These are phyloP conservation scores for Kalmusia sp. DNA, from an alignment of 2,329 filamentous ascomycete species.

Conservation along the genomic window DNA sequence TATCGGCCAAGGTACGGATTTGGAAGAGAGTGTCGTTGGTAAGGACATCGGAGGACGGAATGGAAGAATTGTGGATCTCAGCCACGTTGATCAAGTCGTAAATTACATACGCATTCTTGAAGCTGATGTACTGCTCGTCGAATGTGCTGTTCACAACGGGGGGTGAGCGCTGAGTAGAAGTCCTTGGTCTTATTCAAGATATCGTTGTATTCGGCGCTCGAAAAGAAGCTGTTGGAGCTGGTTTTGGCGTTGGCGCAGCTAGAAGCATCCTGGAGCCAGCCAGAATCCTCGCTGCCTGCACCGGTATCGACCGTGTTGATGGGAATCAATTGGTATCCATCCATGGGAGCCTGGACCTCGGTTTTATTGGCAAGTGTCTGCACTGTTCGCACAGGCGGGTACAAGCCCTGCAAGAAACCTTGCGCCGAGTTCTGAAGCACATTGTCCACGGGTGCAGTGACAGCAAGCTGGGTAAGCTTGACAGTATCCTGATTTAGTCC, in stretches of 20 bases:
- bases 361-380: slow-evolving; percentile 76
- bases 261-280: slow-evolving; percentile 66
- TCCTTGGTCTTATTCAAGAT: slow-evolving; percentile 57
- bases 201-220: slow-evolving; percentile 56
- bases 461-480: slow-evolving; percentile 72
- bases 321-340: slow-evolving; percentile 85
- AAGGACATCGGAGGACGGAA: slow-evolving; percentile 62
- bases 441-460: slow-evolving; percentile 74
- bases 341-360: slow-evolving; percentile 70
- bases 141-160: slow-evolving; percentile 63
- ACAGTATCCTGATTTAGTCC: slow-evolving; percentile 72
- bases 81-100: slow-evolving; percentile 70
- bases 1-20: slow-evolving; percentile 76
- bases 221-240: slow-evolving; percentile 67
- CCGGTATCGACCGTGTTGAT: slow-evolving; percentile 68
- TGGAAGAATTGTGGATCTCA: slow-evolving; percentile 67
- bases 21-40: slow-evolving; percentile 68
- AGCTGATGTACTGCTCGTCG: slow-evolving; percentile 56
- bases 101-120: slow-evolving; percentile 69
- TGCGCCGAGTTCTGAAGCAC: slow-evolving; percentile 82
- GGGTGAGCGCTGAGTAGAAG: slow-evolving; percentile 61
- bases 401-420: slow-evolving; percentile 84
- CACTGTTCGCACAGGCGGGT: slow-evolving; percentile 70
- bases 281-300: slow-evolving; percentile 63
- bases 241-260: slow-evolving; percentile 62